Conservation (phyloP, 306 rosid species). For the Benincasa hispida region DNA sequence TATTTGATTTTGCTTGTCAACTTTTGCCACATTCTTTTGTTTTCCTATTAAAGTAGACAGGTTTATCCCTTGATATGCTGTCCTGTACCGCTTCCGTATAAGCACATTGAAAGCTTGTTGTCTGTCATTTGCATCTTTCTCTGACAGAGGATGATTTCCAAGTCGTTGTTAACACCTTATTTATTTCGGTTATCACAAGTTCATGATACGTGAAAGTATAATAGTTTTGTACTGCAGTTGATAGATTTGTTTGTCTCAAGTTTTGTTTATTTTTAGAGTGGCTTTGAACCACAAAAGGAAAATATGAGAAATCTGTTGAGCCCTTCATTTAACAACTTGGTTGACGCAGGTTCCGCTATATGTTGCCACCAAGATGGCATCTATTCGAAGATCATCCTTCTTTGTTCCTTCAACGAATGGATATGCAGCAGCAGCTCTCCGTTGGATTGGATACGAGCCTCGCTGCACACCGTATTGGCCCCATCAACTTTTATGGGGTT, state of each 20-base stretch:
- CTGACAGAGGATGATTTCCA: not conserved
- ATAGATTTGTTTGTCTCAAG: not conserved
- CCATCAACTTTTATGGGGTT: constrained; percentile 68
- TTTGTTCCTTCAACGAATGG: constrained; percentile 78
- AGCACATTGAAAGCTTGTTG: no score
- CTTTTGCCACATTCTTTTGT: not conserved
- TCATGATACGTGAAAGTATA: not conserved
- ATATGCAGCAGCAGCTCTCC: constrained; percentile 63
- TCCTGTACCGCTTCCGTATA: not conserved
- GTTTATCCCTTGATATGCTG: not conserved
- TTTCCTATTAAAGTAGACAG: not conserved
- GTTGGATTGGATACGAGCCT: constrained; percentile 81
- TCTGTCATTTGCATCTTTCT: no score
- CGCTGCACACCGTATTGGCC: constrained; percentile 98
- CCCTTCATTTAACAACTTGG: not conserved
- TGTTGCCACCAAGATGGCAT: constrained; percentile 98
- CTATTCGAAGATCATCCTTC: constrained; percentile 76
- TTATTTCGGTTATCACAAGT: not conserved
- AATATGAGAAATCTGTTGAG: not conserved
- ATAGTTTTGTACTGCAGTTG: not conserved
- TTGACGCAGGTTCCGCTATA: constrained; percentile 67
- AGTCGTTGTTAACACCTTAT: not conserved
- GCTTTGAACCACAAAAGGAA: not conserved
- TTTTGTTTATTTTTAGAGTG: not conserved
- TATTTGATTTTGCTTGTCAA: not conserved